Evolutionary conservation across 2,329 filamentous ascomycete genomes (phyloP).

Genomic region (Colletotrichum sp.): DNA sequence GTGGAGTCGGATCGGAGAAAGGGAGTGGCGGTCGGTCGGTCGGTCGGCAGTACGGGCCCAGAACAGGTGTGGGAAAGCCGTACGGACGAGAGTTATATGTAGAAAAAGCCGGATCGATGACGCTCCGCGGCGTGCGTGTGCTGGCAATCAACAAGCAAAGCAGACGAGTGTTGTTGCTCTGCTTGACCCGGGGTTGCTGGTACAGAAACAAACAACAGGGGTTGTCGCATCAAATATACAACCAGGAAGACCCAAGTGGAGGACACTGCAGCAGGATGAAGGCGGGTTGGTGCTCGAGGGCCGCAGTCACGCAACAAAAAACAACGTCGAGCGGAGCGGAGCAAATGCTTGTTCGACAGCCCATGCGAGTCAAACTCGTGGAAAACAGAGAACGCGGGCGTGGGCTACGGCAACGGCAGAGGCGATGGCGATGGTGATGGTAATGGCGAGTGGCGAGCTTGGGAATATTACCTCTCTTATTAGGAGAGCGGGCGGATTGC

Average conservation of each 20-base stretch:
- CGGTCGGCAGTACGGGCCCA: background rate
- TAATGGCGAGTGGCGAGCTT: background rate
- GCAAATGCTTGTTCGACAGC: background rate
- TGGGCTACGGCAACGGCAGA: background rate
- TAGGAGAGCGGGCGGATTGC: background rate
- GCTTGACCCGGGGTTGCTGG: conserved; percentile 17
- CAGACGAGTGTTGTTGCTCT: conserved; percentile 14
- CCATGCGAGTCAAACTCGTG: background rate
- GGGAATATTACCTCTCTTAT: background rate
- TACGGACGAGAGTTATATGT: background rate
- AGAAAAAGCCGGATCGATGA: background rate
- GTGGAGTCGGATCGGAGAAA: background rate
- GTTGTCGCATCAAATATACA: conserved; percentile 23
- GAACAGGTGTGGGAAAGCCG: background rate
- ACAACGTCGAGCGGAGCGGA: background rate
- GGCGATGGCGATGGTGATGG: background rate
- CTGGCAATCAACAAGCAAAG: background rate
- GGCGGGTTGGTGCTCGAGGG: background rate
- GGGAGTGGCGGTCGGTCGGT: background rate
- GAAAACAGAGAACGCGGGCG: background rate
- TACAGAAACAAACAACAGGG: conserved; percentile 21
- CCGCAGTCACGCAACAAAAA: conserved; percentile 5
- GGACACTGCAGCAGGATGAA: background rate
- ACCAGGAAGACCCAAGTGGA: conserved; percentile 16
- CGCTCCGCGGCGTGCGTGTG: background rate